Evolutionary conservation across 1,284 basidiomycete genomes (phyloP), one percentile per base, ranked within the genome.

Genomic region (Acaromyces ingoldii): DNA sequence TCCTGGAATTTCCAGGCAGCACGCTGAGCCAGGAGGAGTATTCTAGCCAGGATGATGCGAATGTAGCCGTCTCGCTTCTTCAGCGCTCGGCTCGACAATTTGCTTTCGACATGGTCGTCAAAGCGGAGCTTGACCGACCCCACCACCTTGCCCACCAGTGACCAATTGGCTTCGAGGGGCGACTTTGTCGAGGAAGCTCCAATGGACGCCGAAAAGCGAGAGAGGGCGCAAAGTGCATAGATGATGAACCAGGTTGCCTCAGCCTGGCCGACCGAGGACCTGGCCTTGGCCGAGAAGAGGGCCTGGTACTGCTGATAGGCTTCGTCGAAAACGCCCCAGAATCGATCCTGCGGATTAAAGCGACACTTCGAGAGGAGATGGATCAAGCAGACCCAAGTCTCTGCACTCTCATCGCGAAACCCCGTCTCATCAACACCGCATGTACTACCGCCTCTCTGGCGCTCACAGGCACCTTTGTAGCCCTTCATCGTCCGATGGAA

Each of bases 311-410:
- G 49, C 50, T 63, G 51, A 45, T 40, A 59, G 7, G 70, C 57
- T 0, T 56, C 63, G 6, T 66, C 64, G 22, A 60, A 61, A 6
- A 58, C 57, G 1, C 65, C 62, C 62, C 59, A 66, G 25, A 62
- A 64, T 26, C 57, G 51, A n/a, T 52, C n/a, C 9, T 54, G 49
- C 57, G 58, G 57, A 64, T 22, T 37, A 62, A 5, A 54, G 44
- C 4, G 74, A 42, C 34, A 37, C 34, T 36, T 15, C 34, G 40
- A 11, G 44, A 75, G 51, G 1, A 85, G 63, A 65, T 90, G 84
- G 30, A 89, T 79, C 15, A 89, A 65, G 37, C 82, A 82, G 33
- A 91, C 79, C 91, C 91, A 95, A 9, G 87, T 67, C 60, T 88
- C 85, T 0, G 84, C 81, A 0, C 81, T 77, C 22, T 77, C 77